Percentiles rank a stretch among this genome's conserved stretches.
Evolutionary conservation across 2,329 filamentous ascomycete genomes (phyloP).

Genomic region (Arthrobotrys conoides): DNA sequence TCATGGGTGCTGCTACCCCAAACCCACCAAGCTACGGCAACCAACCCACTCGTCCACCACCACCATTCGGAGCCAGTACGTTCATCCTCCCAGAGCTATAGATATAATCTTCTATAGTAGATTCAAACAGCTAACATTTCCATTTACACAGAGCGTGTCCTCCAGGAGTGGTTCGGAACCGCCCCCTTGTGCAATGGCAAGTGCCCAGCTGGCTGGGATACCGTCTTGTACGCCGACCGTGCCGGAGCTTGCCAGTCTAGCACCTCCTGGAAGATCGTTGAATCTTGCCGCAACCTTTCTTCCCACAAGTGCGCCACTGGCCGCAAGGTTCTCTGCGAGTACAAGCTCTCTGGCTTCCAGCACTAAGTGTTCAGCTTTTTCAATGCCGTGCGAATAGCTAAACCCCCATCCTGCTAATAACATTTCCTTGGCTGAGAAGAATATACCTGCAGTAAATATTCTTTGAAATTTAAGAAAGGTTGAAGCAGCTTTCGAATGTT

Average conservation of each 20-base stretch:
- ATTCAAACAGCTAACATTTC: slow-evolving; percentile 9
- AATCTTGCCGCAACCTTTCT: slow-evolving; percentile 57
- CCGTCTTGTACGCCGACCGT: slow-evolving; percentile 52
- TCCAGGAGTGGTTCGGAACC: slow-evolving; percentile 61
- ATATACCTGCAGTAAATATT: slow-evolving; percentile 42
- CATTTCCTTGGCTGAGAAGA: not conserved
- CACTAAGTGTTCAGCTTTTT: slow-evolving; percentile 32
- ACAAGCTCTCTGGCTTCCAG: slow-evolving; percentile 40
- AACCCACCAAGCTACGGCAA: slow-evolving; percentile 45
- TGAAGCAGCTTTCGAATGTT: slow-evolving; percentile 22
- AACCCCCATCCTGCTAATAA: not conserved
- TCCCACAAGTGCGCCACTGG: slow-evolving; percentile 56
- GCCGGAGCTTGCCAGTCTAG: slow-evolving; percentile 52
- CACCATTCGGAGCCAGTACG: slow-evolving; percentile 44
- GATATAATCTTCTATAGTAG: not conserved
- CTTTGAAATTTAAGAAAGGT: not conserved
- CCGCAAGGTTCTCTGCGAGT: slow-evolving; percentile 58
- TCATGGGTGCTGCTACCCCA: slow-evolving; percentile 53
- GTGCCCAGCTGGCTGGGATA: slow-evolving; percentile 55
- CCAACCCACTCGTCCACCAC: slow-evolving; percentile 17
- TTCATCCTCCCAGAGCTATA: not conserved
- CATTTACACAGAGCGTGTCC: slow-evolving; percentile 46
- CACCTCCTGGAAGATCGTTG: slow-evolving; percentile 58
- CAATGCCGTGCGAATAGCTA: not conserved
- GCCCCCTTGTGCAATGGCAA: slow-evolving; percentile 57